Percentiles rank a stretch among this genome's conserved stretches.
Evolutionary conservation across 306 rosid genomes (phyloP).

Genomic region (Castanea mollissima): DNA sequence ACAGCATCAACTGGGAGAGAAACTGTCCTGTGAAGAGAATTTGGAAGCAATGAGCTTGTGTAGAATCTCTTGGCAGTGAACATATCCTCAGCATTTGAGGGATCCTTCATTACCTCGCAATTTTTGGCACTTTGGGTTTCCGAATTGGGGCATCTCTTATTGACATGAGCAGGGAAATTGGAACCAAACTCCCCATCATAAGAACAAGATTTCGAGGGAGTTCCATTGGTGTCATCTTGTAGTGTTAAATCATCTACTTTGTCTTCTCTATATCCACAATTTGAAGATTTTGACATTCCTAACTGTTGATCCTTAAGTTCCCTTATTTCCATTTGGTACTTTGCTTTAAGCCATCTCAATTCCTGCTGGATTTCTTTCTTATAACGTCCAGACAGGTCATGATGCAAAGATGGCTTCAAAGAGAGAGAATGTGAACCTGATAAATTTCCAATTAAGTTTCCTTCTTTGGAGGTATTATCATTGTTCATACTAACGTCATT

Average conservation of each 20-base stretch:
- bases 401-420: slow-evolving; percentile 25
- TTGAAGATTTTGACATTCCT: slow-evolving; percentile 36
- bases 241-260: slow-evolving; percentile 29
- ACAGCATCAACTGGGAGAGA: slow-evolving; percentile 86
- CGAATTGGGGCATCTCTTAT: slow-evolving; percentile 41
- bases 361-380: slow-evolving; percentile 56
- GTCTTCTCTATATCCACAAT: slow-evolving; percentile 23
- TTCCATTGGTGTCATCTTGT: slow-evolving; percentile 23
- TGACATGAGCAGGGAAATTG: slow-evolving; percentile 25
- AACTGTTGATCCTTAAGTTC: slow-evolving; percentile 51
- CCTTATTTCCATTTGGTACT: slow-evolving; percentile 58
- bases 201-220: slow-evolving; percentile 26
- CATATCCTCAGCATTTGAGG: slow-evolving; percentile 28
- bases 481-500: slow-evolving; percentile 31
- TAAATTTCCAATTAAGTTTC: slow-evolving; percentile 33
- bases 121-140: slow-evolving; percentile 47
- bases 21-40: slow-evolving; percentile 60
- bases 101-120: slow-evolving; percentile 37
- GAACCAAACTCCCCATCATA: slow-evolving; percentile 22
- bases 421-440: slow-evolving; percentile 44
- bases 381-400: slow-evolving; percentile 29
- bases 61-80: slow-evolving; percentile 30
- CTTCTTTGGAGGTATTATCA: slow-evolving; percentile 3
- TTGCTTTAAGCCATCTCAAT: slow-evolving; percentile 75
- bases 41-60: slow-evolving; percentile 50